phyloP scores from a whole-genome alignment of 2,329 filamentous ascomycete genomes.

The Trichoderma sp. region DNA sequence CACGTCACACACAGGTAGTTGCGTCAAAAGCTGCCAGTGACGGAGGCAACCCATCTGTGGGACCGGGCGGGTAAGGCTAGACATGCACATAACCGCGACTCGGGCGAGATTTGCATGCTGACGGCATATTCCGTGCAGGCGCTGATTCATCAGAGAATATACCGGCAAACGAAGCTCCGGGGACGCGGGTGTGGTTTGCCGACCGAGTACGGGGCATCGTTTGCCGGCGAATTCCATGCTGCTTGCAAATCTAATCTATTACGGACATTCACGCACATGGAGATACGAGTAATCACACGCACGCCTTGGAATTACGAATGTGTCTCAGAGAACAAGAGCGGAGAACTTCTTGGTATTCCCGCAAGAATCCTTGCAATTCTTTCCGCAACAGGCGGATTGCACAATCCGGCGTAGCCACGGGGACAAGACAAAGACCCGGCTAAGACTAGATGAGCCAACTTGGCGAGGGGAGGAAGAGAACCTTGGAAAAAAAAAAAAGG shows the following conservation, averaged over 20 bases:
- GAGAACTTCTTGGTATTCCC: background rate
- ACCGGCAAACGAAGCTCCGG: background rate
- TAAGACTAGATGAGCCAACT: slow-evolving; percentile 1
- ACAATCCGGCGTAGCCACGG: slow-evolving; percentile 10
- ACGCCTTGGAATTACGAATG: background rate
- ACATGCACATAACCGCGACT: background rate
- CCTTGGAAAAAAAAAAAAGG: background rate
- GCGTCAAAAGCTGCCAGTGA: background rate
- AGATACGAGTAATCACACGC: background rate
- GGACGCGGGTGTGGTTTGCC: background rate
- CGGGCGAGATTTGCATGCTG: slow-evolving; percentile 12
- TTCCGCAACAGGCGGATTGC: background rate
- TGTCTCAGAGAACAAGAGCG: background rate
- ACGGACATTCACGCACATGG: background rate
- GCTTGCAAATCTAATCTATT: background rate
- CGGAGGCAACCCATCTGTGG: slow-evolving; percentile 4
- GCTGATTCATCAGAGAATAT: background rate
- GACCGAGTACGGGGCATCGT: background rate
- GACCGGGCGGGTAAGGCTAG: slow-evolving; percentile 14
- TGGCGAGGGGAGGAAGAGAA: background rate
- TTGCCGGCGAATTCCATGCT: background rate
- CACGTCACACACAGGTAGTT: background rate
- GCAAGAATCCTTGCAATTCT: background rate
- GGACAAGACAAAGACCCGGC: background rate
- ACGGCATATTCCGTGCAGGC: background rate